These are phyloP conservation scores for Coleophoma cylindrospora DNA, from an alignment of 2,329 filamentous ascomycete genomes.

Conservation along the genomic window DNA sequence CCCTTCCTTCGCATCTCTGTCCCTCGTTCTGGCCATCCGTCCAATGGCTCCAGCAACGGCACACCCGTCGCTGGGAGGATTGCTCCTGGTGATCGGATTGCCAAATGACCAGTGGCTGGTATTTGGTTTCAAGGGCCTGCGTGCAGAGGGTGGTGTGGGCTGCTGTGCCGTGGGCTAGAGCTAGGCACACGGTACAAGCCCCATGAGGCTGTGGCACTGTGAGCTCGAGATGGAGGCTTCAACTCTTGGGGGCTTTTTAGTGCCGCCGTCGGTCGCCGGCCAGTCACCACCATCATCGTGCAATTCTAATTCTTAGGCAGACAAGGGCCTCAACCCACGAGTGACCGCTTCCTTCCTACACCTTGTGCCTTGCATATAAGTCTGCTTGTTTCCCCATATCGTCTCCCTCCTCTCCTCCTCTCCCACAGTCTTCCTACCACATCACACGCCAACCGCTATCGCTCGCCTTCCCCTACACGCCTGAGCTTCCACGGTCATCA, in stretches of 20 bases:
- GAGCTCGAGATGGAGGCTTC: too few species aligned
- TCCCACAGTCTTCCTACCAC: not conserved
- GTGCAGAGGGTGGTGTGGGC: not conserved
- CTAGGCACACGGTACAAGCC: not conserved
- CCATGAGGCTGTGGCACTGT: not conserved
- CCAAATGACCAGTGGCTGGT: too few species aligned
- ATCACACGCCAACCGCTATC: not conserved
- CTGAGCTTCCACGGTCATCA: too few species aligned
- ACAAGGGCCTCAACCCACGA: conserved; percentile 3
- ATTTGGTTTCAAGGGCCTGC: too few species aligned
- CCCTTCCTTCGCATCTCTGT: too few species aligned
- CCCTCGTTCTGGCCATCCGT: too few species aligned
- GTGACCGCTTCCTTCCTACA: not conserved
- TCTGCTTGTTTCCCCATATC: conserved; percentile 6
- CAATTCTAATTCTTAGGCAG: conserved; percentile 2
- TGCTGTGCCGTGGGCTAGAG: not conserved
- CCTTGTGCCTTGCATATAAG: conserved; percentile 7
- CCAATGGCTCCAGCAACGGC: too few species aligned
- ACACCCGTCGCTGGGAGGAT: too few species aligned
- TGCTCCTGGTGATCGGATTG: too few species aligned
- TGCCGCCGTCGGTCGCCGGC: not conserved
- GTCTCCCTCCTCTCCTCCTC: conserved; percentile 1
- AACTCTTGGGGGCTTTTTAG: not conserved
- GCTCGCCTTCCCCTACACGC: not conserved
- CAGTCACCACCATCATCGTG: not conserved